Base-by-base conservation (phyloP, 2,329 filamentous ascomycete species). In the Aspergillus clavatus region DNA sequence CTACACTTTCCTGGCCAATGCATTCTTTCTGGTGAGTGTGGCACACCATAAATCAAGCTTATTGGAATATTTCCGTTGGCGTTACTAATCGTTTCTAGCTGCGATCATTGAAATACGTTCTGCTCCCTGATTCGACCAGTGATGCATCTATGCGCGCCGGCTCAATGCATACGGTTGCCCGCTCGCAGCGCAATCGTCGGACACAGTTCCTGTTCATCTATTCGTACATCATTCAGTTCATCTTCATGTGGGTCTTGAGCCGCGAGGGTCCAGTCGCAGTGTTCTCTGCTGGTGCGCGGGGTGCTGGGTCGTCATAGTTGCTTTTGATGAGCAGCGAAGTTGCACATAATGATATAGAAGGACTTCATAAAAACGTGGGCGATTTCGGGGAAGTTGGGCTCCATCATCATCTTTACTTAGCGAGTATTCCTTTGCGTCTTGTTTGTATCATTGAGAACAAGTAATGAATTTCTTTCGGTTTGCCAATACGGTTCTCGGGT, bases 171-270 rank as follows among this genome's bases (percentile, higher is more conserved):
- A 83, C 81, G 2, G 86, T 94, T 49, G 88, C 88, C 22, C 81
- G 90, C 51, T 84, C 87, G 29, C 93, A 95, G 72, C 83, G 86
- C 62, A 93, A 86, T 69, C 83, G 89, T 65, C 78, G 90, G 52
- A 95, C 89, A 1, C 89, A 95, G 69, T 95, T 95, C 62, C 76
- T 96, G 55, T 95, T 95, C 68, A 78, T 90, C 56, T 96, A 98
- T 71, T 91, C 90, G 36, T 98, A 97, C 69, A 76, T 94, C 44
- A 84, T 97, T 45, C 93, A 98, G 72, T 80, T 97, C 56, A 74
- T 90, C 45, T 95, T 97, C 69, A 98, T 97, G 90, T 93, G 91
- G 84, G 77, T 83, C 61, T 68, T 87, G 51, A 86, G 72, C 52
- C 71, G 77, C 19, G 71, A 78, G 56, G 72, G 72, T n/a, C 68